Conservation (phyloP, 139 green algal species). For the Penium margaritaceum region DNA sequence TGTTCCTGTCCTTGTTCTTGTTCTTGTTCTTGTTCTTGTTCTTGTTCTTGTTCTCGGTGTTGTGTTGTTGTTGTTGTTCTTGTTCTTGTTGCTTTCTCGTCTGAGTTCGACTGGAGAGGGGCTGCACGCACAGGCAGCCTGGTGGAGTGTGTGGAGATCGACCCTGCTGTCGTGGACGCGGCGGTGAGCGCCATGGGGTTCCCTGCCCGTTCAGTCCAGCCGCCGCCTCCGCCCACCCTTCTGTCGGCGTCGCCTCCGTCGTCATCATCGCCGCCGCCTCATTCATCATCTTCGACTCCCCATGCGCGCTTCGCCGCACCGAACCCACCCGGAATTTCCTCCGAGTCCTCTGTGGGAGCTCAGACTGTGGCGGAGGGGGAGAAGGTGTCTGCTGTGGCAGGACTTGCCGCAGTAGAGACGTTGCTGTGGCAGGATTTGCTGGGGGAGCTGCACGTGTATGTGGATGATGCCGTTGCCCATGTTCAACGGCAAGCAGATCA, state of each 20-base stretch:
- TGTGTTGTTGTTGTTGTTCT: too few relatives aligned
- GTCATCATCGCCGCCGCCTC: too few relatives aligned
- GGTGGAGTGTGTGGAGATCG: constrained; percentile 59
- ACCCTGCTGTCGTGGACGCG: constrained; percentile 51
- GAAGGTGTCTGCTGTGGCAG: neutral
- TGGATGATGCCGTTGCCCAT: neutral
- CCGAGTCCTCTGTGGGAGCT: neutral
- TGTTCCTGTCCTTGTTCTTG: too few relatives aligned
- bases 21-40: too few relatives aligned
- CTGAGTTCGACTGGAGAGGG: too few relatives aligned
- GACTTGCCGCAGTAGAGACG: neutral
- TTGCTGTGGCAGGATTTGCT: constrained; percentile 6
- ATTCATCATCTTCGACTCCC: constrained; percentile 17
- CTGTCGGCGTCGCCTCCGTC: too few relatives aligned
- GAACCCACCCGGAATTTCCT: neutral
- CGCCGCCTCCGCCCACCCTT: too few relatives aligned
- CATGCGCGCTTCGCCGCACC: neutral
- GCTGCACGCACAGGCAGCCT: too few relatives aligned
- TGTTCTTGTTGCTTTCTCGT: too few relatives aligned
- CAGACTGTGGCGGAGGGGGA: neutral
- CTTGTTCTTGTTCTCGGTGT: too few relatives aligned
- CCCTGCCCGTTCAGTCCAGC: neutral
- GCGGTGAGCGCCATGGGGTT: constrained; percentile 54
- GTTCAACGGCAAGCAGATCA: constrained; percentile 28
- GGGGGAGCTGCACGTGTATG: constrained; percentile 13